A percentile compares a stretch with the other conserved stretches of the same genome.
Evolutionary conservation across 1,284 basidiomycete genomes (phyloP).

Genomic region (Puccinia novopanici): DNA sequence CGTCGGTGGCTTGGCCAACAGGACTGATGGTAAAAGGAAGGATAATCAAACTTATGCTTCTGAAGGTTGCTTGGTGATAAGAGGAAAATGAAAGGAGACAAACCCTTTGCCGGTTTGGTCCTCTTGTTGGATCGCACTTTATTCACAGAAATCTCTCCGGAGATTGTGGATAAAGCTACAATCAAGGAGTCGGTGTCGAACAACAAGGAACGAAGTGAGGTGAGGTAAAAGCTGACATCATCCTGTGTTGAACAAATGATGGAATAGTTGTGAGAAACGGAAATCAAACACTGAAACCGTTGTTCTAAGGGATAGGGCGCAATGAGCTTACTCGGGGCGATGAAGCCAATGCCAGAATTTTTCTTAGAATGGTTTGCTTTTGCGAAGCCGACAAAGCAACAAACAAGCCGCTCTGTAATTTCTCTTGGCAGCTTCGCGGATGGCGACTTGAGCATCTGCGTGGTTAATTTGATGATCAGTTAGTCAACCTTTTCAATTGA

Average conservation of each 20-base stretch:
- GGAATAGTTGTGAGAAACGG: background rate
- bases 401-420: conserved; percentile 36
- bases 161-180: conserved; percentile 18
- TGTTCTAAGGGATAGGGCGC: background rate
- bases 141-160: conserved; percentile 30
- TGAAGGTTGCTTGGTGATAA: background rate
- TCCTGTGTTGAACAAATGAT: conserved; percentile 18
- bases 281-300: background rate
- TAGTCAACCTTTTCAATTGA: background rate
- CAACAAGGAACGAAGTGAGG: conserved; percentile 24
- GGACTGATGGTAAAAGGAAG: conserved; percentile 8
- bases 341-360: conserved; percentile 32
- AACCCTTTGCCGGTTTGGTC: conserved; percentile 40
- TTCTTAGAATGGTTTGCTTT: conserved; percentile 29
- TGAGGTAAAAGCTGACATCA: conserved; percentile 30
- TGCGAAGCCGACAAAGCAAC: conserved; percentile 29
- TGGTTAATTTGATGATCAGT: background rate
- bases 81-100: background rate
- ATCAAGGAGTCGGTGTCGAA: conserved; percentile 22
- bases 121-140: conserved; percentile 21
- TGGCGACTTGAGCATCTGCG: conserved; percentile 12
- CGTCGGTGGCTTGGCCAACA: conserved; percentile 10
- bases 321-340: conserved; percentile 19
- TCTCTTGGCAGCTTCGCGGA: conserved; percentile 31
- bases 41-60: background rate